Base-by-base conservation (phyloP, 306 rosid genomes). In the Cicer judaicum region DNA sequence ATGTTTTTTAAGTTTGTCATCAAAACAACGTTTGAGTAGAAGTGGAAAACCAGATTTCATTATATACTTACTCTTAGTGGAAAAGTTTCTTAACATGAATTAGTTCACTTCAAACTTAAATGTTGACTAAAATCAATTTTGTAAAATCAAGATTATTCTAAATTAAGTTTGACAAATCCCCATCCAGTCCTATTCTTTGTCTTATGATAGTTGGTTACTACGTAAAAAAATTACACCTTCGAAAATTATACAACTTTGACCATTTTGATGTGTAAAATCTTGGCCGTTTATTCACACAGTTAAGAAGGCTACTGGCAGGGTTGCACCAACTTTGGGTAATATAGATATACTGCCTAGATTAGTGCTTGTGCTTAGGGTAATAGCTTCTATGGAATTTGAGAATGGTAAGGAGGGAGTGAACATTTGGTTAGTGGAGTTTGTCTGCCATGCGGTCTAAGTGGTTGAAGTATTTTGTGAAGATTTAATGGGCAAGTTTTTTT, bases 381-480 rank as follows among this genome's bases (percentile, higher is more conserved):
- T 40, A 8, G 34, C 2, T 34, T 54, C 12, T 5, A 14, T 55
- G 34, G 63, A 24, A 9, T 50, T 50, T 68, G 44, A 57, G 44
- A 62, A 41, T 69, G 38, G 15, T 40, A 18, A 36, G n/a, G 36
- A 72, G 50, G 73, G 63, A 36, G 29, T 72, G 14, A 50, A 5
- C 12, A n/a, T 13, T 55, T 46, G 50, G 57, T 4, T 3, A 46
- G 64, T 21, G 56, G 5, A 1, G 56, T 68, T 2, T 81, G 19
- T 70, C 29, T 66, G 74, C 72, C 38, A 46, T 81, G 70, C 63
- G 42, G 38, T 65, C 47, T 29, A 47, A 44, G 66, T 70, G 69
- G 39, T 56, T 71, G 74, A 36, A n/a, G 54, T 54, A 65, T 75
- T 70, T 64, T 76, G 24, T 2, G 16, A 64, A 16, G 49, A 54